These are phyloP conservation scores for Xylariomycetidae sp. DNA, from an alignment of 2,329 filamentous ascomycete genomes.

Conservation along the genomic window DNA sequence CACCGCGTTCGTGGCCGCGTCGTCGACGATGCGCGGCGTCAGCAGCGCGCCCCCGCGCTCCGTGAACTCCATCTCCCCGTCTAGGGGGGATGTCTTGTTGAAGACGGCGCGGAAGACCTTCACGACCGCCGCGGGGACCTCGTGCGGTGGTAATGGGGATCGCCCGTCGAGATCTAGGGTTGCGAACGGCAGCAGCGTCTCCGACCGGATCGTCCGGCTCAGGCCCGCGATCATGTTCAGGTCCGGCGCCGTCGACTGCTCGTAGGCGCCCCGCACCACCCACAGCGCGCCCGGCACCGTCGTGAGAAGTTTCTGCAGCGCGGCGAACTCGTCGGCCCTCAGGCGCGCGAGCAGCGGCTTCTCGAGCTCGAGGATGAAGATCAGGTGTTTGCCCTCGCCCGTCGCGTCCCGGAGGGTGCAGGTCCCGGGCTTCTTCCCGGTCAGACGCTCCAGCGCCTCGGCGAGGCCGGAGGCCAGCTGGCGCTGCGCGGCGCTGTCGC, in stretches of 20 bases:
- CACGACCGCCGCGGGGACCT: conserved; percentile 18
- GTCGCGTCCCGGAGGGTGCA: conserved; percentile 25
- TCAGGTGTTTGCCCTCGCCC: conserved; percentile 30
- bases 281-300: conserved; percentile 28
- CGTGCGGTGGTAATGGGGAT: conserved; percentile 12
- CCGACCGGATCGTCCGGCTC: conserved; percentile 28
- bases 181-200: conserved; percentile 27
- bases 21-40: conserved; percentile 34
- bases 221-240: conserved; percentile 28
- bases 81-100: conserved; percentile 22
- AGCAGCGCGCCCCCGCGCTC: conserved; percentile 33
- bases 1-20: conserved; percentile 34
- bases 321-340: conserved; percentile 30
- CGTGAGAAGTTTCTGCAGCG: conserved; percentile 24
- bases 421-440: conserved; percentile 26
- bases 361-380: conserved; percentile 40
- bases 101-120: conserved; percentile 33
- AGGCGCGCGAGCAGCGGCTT: conserved; percentile 36
- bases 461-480: conserved; percentile 29
- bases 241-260: conserved; percentile 25
- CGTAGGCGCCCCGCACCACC: conserved; percentile 30
- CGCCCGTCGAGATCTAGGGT: conserved; percentile 27
- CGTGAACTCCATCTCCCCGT: conserved; percentile 37
- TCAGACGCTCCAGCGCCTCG: conserved; percentile 25
- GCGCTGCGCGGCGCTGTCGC: conserved; percentile 25